A percentile compares a stretch with the other conserved stretches of the same genome.
These are phyloP conservation scores for Zarea fungicola DNA, from an alignment of 2,329 filamentous ascomycete genomes.

Conservation along the genomic window DNA sequence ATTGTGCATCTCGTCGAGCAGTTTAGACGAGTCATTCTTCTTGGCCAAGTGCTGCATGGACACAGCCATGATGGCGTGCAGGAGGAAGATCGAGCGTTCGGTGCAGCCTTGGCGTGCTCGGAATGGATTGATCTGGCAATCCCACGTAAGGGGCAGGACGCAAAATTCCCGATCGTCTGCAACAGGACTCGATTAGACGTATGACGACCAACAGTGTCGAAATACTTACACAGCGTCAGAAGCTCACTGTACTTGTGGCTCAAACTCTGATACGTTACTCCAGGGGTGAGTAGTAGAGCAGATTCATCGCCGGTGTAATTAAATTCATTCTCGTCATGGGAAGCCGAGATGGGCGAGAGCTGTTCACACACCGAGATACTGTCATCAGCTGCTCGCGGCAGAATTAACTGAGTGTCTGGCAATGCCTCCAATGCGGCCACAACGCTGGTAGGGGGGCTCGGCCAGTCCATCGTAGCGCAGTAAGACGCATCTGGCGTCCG, in stretches of 20 bases:
- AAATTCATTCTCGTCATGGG: too few relatives aligned
- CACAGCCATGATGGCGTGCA: constrained; percentile 27
- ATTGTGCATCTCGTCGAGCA: background rate
- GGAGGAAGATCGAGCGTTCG: constrained; percentile 24
- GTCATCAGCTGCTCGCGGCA: too few relatives aligned
- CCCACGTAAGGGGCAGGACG: constrained; percentile 27
- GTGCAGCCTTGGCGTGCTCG: constrained; percentile 20
- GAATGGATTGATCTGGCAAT: constrained; percentile 29
- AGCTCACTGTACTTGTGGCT: background rate
- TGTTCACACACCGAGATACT: too few relatives aligned
- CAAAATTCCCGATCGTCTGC: constrained; percentile 32
- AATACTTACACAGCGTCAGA: background rate
- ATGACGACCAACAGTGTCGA: too few relatives aligned
- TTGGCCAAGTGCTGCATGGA: constrained; percentile 25
- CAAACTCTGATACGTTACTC: background rate
- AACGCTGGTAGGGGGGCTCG: too few relatives aligned
- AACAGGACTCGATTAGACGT: too few relatives aligned
- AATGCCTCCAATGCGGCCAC: too few relatives aligned
- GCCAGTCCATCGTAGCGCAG: too few relatives aligned
- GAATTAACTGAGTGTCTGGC: too few relatives aligned
- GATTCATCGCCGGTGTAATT: background rate
- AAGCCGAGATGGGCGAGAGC: too few relatives aligned
- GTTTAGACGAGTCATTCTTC: constrained; percentile 19
- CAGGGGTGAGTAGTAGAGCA: background rate
- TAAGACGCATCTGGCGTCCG: too few relatives aligned